These are phyloP conservation scores for Ambispora gerdemannii DNA, from an alignment of 192 early-diverging fungal species.

Conservation along the genomic window DNA sequence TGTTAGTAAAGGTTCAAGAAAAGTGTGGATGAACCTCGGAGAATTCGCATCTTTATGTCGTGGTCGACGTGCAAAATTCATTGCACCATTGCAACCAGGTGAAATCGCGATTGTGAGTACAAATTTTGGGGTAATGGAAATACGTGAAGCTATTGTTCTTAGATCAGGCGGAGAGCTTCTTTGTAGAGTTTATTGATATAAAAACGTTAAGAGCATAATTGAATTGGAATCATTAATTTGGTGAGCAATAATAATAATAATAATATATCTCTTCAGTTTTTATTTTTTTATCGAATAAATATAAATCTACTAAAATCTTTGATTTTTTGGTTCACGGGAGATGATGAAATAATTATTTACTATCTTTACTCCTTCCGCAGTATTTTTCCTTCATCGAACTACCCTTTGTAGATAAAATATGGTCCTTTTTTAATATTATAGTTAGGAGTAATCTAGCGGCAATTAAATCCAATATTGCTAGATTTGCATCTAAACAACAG, in stretches of 20 bases:
- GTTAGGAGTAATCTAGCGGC: too few species aligned
- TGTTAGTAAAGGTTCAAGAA: conserved; percentile 84
- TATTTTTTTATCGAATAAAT: too few species aligned
- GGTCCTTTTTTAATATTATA: too few species aligned
- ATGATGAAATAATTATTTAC: too few species aligned
- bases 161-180: conserved; percentile 87
- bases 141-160: conserved; percentile 84
- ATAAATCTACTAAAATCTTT: too few species aligned
- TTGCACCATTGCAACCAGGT: conserved; percentile 81
- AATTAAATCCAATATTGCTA: too few species aligned
- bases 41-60: conserved; percentile 77
- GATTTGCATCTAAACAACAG: too few species aligned
- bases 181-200: conserved; percentile 50
- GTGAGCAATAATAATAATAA: not conserved
- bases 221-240: not conserved
- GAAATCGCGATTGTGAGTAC: conserved; percentile 91
- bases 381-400: too few species aligned
- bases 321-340: too few species aligned
- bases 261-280: too few species aligned
- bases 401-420: too few species aligned
- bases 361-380: too few species aligned
- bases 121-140: conserved; percentile 79
- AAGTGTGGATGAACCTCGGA: conserved; percentile 72
- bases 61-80: conserved; percentile 68
- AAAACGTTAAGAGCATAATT: not conserved